Conservation (phyloP, 306 rosid species). For the Luffa acutangula region DNA sequence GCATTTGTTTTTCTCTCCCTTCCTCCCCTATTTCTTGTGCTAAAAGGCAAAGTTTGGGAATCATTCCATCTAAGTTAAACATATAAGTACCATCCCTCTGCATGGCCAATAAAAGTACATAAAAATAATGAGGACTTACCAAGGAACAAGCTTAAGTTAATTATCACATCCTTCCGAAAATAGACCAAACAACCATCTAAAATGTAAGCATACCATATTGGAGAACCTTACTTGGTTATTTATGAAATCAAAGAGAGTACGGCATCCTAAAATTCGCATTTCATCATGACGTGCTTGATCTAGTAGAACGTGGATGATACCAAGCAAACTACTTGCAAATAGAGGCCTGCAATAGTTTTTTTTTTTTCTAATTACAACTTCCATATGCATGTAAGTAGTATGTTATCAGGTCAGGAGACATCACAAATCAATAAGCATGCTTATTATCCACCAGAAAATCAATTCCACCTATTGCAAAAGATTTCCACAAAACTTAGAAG, state of each 20-base stretch:
- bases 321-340: conserved; percentile 77
- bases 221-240: conserved; percentile 64
- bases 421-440: not conserved
- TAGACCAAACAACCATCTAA: not conserved
- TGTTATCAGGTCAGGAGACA: not conserved
- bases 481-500: not conserved
- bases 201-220: not conserved
- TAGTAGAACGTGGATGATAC: conserved; percentile 69
- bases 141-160: not conserved
- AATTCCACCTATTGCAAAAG: not conserved
- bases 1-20: conserved; percentile 35
- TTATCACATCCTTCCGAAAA: conserved; percentile 1
- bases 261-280: conserved; percentile 79
- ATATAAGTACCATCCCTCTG: conserved; percentile 70
- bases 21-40: conserved; percentile 76
- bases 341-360: conserved; percentile 43
- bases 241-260: conserved; percentile 69
- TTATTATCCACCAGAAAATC: not conserved
- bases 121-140: conserved; percentile 1
- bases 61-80: conserved; percentile 68
- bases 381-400: not conserved
- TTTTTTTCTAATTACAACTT: not conserved
- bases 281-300: conserved; percentile 84
- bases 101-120: conserved; percentile 14
- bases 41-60: conserved; percentile 74